A percentile compares a stretch with the other conserved stretches of the same genome.
phyloP scores from a whole-genome alignment of 2,329 filamentous ascomycete species.

The Fusarium caatingaense region DNA sequence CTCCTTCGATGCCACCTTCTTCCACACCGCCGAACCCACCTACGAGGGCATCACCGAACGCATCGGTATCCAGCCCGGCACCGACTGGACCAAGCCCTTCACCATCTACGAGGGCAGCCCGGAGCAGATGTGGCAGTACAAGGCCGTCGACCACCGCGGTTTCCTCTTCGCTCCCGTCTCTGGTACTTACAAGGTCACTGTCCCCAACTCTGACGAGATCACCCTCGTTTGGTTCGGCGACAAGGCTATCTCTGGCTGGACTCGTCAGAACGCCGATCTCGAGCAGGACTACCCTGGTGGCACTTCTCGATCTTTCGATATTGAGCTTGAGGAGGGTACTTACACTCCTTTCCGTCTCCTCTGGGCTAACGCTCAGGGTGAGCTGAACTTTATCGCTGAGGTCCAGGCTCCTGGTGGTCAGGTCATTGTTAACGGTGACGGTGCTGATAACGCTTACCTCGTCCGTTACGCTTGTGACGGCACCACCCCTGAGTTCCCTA shows the following conservation, averaged over 20 bases:
- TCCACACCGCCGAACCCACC: not conserved
- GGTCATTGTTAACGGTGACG: slow-evolving; percentile 11
- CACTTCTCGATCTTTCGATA: not conserved
- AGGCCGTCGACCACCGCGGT: slow-evolving; percentile 12
- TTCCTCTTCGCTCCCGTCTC: not conserved
- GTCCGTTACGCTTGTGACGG: slow-evolving; percentile 6
- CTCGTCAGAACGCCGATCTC: not conserved
- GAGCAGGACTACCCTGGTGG: slow-evolving; percentile 20
- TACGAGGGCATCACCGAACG: not conserved
- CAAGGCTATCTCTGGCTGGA: not conserved
- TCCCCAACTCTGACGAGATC: slow-evolving; percentile 22
- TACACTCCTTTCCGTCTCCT: slow-evolving; percentile 20
- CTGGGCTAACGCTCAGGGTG: slow-evolving; percentile 20
- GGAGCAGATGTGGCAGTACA: not conserved
- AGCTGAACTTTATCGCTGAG: slow-evolving; percentile 13
- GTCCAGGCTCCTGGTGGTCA: slow-evolving; percentile 7
- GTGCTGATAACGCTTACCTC: slow-evolving; percentile 4
- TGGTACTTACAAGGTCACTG: not conserved
- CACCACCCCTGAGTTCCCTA: not conserved
- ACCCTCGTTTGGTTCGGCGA: slow-evolving; percentile 13
- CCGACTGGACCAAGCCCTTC: not conserved
- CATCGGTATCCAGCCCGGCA: slow-evolving; percentile 9
- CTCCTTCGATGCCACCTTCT: not conserved
- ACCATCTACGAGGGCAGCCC: slow-evolving; percentile 13
- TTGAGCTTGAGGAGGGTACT: slow-evolving; percentile 1